Conservation (phyloP, 2,329 filamentous ascomycete species). For the Cadophora sp. region DNA sequence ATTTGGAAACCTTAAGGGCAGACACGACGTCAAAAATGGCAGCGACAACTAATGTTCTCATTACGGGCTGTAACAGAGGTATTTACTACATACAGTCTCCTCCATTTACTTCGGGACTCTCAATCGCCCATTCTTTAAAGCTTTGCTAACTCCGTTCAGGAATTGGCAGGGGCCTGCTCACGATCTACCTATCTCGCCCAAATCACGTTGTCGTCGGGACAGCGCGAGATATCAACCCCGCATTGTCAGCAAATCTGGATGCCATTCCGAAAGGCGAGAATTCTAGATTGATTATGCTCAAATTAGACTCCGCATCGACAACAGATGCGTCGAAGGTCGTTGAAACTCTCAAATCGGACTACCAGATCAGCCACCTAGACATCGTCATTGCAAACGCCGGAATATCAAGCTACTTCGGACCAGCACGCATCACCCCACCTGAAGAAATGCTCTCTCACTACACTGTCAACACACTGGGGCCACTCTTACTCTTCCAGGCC, state of each 20-base stretch:
- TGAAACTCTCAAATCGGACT: constrained; percentile 40
- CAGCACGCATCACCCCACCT: constrained; percentile 45
- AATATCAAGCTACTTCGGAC: constrained; percentile 45
- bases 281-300: constrained; percentile 50
- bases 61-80: constrained; percentile 8
- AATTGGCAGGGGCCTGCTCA: constrained; percentile 45
- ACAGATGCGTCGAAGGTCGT: constrained; percentile 46
- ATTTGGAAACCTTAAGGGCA: not conserved
- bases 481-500: constrained; percentile 54
- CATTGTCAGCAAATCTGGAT: constrained; percentile 43
- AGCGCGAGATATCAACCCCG: constrained; percentile 45
- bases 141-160: constrained; percentile 22
- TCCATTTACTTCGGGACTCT: not conserved
- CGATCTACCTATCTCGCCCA: constrained; percentile 25
- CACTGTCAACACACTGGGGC: constrained; percentile 51
- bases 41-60: not conserved
- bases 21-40: not conserved
- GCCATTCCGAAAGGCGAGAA: constrained; percentile 46
- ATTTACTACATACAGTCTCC: too few species aligned
- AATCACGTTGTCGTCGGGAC: constrained; percentile 42
- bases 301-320: constrained; percentile 49
- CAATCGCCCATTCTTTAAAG: not conserved
- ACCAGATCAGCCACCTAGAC: constrained; percentile 52
- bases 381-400: constrained; percentile 60
- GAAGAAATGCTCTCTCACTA: constrained; percentile 49